Percentiles rank a stretch among this genome's conserved stretches.
These are phyloP conservation scores for Hebeloma cylindrosporum DNA, from an alignment of 768 basidiomycete genomes.

Conservation along the genomic window DNA sequence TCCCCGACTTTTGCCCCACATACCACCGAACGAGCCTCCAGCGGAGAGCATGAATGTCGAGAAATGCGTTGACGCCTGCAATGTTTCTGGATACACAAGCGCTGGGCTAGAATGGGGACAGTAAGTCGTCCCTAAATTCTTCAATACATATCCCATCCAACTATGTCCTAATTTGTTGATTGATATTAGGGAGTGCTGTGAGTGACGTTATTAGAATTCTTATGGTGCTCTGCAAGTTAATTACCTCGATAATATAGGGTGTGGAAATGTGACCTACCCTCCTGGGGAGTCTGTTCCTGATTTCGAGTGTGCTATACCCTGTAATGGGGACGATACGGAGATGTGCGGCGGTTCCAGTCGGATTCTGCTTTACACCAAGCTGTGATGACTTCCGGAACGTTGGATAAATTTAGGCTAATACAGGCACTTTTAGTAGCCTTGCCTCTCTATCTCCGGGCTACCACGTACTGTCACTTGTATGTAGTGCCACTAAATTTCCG, in stretches of 20 bases:
- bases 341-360: conserved; percentile 7
- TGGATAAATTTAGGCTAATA: too few relatives aligned
- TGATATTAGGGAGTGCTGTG: too few relatives aligned
- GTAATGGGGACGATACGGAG: conserved; percentile 11
- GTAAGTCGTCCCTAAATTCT: conserved; percentile 5
- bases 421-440: too few relatives aligned
- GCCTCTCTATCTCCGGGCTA: too few relatives aligned
- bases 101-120: conserved; percentile 15
- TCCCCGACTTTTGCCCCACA: conserved; percentile 7
- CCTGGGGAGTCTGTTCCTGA: conserved; percentile 9
- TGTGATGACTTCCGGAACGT: too few relatives aligned
- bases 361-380: conserved; percentile 11
- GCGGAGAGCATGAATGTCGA: conserved; percentile 15
- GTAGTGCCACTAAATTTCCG: too few relatives aligned
- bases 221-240: too few relatives aligned
- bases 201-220: too few relatives aligned
- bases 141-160: too few relatives aligned
- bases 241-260: too few relatives aligned
- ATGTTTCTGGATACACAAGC: conserved; percentile 6
- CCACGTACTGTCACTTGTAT: too few relatives aligned
- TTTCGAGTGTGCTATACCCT: conserved; percentile 7
- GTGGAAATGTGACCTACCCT: conserved; percentile 8
- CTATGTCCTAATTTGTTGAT: too few relatives aligned
- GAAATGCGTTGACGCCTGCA: conserved; percentile 15
- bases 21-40: conserved; percentile 5